These are phyloP conservation scores for Zychaea mexicana DNA, from an alignment of 371 early-diverging fungal species.

Conservation along the genomic window DNA sequence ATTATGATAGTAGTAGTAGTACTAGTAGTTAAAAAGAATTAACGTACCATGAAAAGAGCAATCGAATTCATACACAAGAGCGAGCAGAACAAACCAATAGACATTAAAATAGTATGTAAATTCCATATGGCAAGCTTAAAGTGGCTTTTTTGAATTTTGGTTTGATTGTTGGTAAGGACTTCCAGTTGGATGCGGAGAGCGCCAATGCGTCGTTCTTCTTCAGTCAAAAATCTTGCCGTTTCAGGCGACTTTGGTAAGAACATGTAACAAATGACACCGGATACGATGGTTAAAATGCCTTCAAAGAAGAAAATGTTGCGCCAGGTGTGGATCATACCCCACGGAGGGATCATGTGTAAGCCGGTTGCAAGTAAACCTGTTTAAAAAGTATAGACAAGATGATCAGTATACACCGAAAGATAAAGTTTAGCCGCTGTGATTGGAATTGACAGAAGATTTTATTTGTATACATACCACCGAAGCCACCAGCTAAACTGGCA, in stretches of 20 bases:
- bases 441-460: constrained; percentile 14
- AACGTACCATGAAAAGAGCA: constrained; percentile 42
- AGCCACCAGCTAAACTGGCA: constrained; percentile 45
- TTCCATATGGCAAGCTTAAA: constrained; percentile 49
- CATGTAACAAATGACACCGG: constrained; percentile 22
- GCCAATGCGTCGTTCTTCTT: constrained; percentile 53
- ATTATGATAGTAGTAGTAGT: too few relatives aligned
- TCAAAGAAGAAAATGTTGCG: constrained; percentile 52
- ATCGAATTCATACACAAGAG: constrained; percentile 41
- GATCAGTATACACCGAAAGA: too few relatives aligned
- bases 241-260: constrained; percentile 63
- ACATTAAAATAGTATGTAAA: constrained; percentile 40
- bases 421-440: too few relatives aligned
- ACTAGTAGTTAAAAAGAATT: too few relatives aligned
- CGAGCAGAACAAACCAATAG: constrained; percentile 40
- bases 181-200: constrained; percentile 39
- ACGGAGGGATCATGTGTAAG: constrained; percentile 14
- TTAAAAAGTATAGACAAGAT: background rate
- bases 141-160: constrained; percentile 34
- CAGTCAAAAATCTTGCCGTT: constrained; percentile 54
- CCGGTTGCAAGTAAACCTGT: constrained; percentile 19
- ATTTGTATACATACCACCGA: constrained; percentile 32
- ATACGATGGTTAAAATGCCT: constrained; percentile 29
- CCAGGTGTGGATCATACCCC: constrained; percentile 41
- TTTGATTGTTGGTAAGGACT: constrained; percentile 32